Evolutionary conservation across 2,329 filamentous ascomycete genomes (phyloP).

Genomic region (Saccharata proteae): DNA sequence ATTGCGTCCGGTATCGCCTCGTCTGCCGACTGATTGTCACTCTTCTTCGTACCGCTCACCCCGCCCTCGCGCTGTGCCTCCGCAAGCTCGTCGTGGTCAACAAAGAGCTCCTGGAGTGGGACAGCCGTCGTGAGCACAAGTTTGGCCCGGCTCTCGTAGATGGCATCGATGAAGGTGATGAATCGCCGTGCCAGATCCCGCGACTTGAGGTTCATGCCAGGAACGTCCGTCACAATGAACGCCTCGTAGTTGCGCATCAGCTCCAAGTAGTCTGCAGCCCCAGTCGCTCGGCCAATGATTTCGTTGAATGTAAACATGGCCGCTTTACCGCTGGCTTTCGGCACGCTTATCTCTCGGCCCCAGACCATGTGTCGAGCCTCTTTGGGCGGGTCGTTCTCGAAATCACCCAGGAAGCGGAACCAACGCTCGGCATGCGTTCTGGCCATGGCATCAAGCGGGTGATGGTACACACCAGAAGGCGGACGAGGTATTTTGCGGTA

Average conservation of each 20-base stretch:
- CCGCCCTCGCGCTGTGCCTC: slow-evolving; percentile 30
- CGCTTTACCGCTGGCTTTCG: slow-evolving; percentile 72
- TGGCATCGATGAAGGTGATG: slow-evolving; percentile 94
- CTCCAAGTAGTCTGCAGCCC: slow-evolving; percentile 91
- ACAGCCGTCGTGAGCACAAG: slow-evolving; percentile 84
- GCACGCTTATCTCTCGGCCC: slow-evolving; percentile 83
- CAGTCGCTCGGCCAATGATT: slow-evolving; percentile 76
- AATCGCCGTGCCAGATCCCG: slow-evolving; percentile 84
- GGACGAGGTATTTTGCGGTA: slow-evolving; percentile 95
- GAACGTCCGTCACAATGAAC: slow-evolving; percentile 84
- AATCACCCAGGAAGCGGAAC: slow-evolving; percentile 89
- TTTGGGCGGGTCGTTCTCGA: slow-evolving; percentile 62
- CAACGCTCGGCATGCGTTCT: slow-evolving; percentile 78
- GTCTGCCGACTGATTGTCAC: slow-evolving; percentile 28
- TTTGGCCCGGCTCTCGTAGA: slow-evolving; percentile 83
- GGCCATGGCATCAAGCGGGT: slow-evolving; percentile 69
- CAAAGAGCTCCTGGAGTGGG: slow-evolving; percentile 46
- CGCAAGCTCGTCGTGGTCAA: slow-evolving; percentile 24
- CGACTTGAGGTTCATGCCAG: slow-evolving; percentile 77
- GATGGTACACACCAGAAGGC: slow-evolving; percentile 86
- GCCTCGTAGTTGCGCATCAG: slow-evolving; percentile 80
- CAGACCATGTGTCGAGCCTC: slow-evolving; percentile 73
- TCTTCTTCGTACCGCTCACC: too few species aligned
- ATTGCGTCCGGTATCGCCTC: slow-evolving; percentile 54
- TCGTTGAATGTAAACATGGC: slow-evolving; percentile 91